Percentiles rank a stretch among this genome's conserved stretches.
Conservation (phyloP, 2,329 filamentous ascomycete species). For the Tolypocladium tundrense region DNA sequence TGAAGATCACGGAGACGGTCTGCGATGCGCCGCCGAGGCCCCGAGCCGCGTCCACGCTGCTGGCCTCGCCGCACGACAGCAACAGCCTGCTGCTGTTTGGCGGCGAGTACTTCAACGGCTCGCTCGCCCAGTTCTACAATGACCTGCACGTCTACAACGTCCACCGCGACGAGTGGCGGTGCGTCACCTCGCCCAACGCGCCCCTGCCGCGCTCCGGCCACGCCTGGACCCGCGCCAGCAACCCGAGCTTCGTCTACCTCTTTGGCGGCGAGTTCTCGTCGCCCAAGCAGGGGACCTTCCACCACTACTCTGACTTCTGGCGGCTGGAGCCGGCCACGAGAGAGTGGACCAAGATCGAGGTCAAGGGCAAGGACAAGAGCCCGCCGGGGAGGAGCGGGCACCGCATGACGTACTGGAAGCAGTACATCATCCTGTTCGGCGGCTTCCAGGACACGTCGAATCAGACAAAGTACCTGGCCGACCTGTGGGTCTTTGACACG, state of each 20-base stretch:
- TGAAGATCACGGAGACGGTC: conserved; percentile 80
- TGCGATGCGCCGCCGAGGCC: conserved; percentile 63
- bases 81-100: conserved; percentile 89
- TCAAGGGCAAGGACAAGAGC: conserved; percentile 62
- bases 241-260: conserved; percentile 74
- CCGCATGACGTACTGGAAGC: conserved; percentile 94
- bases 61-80: conserved; percentile 75
- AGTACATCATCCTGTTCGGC: conserved; percentile 91
- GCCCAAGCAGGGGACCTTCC: conserved; percentile 95
- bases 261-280: conserved; percentile 96
- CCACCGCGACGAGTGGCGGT: conserved; percentile 81
- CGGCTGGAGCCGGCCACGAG: conserved; percentile 70
- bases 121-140: conserved; percentile 63
- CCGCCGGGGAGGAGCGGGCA: conserved; percentile 85
- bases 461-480: conserved; percentile 85
- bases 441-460: conserved; percentile 96
- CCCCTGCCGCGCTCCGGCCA: conserved; percentile 86
- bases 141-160: conserved; percentile 63
- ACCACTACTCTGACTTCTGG: conserved; percentile 99
- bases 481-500: conserved; percentile 95
- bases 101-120: conserved; percentile 92
- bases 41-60: conserved; percentile 68
- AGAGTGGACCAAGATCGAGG: conserved; percentile 88
- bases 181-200: conserved; percentile 81
- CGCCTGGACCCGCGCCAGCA: conserved; percentile 86